Evolutionary conservation across 2,329 filamentous ascomycete species (phyloP), one percentile per base, ranked within the genome.

Genomic region (Cladosporium sp.): DNA sequence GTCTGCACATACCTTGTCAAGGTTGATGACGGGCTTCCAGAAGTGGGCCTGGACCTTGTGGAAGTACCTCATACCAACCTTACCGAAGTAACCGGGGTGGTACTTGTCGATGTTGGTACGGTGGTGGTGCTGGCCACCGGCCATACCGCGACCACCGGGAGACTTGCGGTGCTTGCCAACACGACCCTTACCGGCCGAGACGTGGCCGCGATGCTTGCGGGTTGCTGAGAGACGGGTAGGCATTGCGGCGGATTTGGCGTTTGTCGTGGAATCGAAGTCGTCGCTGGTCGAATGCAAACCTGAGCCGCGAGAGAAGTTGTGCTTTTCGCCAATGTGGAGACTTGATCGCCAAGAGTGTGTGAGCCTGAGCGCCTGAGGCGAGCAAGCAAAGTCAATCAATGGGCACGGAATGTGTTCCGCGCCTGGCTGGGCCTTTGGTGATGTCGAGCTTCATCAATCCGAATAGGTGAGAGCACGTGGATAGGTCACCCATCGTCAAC

Each of bases 121-220:
- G 87, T 95, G 91, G 84, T 99, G 94, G 85, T 99, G 94, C 84
- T 97, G 91, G 86, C 92, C 93, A 95, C 94, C 93, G 78, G 94
- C 94, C 82, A 90, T 90, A 87, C 86, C 85, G 76, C 85, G 85
- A 84, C 84, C 86, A 85, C 86, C 85, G 74, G 86, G 86, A 74
- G 87, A 84, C 77, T 99, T 97, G 78, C 94, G 85, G 89, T 97
- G 92, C 89, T 97, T 97, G 80, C 94, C 94, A 78, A 97, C 81
- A 87, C 93, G 93, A 84, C 94, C 93, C 81, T 97, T 88, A 85
- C 94, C 94, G 85, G 92, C 91, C 76, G 90, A 95, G 78, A 99
- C 94, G 84, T 99, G 91, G 81, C 93, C 93, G 84, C 93, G 92
- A 84, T 87, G 87, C 84, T 89, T 90, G 80, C 87, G 83, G 79